Evolutionary conservation across 495 filamentous ascomycete species (phyloP).

Genomic region (Penicillium subrubescens): DNA sequence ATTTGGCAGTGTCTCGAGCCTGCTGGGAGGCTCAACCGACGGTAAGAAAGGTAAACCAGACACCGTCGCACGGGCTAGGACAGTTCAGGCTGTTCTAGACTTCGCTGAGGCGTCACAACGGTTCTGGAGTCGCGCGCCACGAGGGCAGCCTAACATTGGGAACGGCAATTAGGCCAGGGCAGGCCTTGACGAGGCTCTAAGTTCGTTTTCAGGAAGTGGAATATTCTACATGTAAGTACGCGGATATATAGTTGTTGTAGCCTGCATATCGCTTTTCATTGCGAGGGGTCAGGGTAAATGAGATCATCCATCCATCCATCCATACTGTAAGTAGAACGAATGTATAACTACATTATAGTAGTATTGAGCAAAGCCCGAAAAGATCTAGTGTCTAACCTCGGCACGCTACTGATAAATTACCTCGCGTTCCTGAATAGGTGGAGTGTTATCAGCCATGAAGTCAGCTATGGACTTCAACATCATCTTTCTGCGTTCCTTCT

Average conservation of each 20-base stretch:
- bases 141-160: constrained; percentile 29
- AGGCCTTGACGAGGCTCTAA: constrained; percentile 35
- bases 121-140: constrained; percentile 34
- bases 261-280: background rate
- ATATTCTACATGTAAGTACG: background rate
- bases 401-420: too few species aligned
- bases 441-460: too few species aligned
- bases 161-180: constrained; percentile 27
- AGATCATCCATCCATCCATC: too few species aligned
- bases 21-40: constrained; percentile 28
- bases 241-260: background rate
- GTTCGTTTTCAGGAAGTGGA: constrained; percentile 12
- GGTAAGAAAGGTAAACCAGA: constrained; percentile 30
- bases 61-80: constrained; percentile 23
- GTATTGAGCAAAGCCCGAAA: too few species aligned
- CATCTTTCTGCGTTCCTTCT: too few species aligned
- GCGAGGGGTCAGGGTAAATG: background rate
- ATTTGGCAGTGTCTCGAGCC: constrained; percentile 27
- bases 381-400: too few species aligned
- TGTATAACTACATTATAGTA: too few species aligned
- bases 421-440: too few species aligned
- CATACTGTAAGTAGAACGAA: too few species aligned
- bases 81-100: constrained; percentile 30
- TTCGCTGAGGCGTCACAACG: constrained; percentile 34
- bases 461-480: too few species aligned